A percentile compares a stretch with the other conserved stretches of the same genome.
phyloP scores from a whole-genome alignment of 371 early-diverging fungal genomes.

The Basidiobolus meristosporus region DNA sequence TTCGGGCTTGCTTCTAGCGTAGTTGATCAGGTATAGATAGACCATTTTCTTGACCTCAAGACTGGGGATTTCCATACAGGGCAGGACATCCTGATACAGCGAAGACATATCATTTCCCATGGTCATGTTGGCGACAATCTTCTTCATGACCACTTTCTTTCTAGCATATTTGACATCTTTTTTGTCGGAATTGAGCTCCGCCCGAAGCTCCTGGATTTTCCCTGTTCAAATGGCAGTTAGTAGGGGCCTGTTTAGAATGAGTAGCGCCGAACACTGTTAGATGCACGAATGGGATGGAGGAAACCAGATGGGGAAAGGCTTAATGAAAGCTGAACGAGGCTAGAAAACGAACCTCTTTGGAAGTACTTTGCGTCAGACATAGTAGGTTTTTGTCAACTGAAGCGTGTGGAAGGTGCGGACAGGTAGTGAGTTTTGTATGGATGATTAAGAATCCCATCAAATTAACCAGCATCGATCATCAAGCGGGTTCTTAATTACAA shows the following conservation, averaged over 20 bases:
- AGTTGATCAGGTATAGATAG: constrained; percentile 73
- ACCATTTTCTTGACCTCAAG: constrained; percentile 81
- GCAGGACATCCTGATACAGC: constrained; percentile 39
- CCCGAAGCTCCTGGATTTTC: constrained; percentile 86
- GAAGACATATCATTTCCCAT: constrained; percentile 75
- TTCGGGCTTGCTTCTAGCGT: constrained; percentile 68
- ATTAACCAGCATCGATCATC: no score
- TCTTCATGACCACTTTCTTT: constrained; percentile 82
- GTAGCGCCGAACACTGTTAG: neutral
- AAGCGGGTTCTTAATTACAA: no score
- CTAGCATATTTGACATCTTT: constrained; percentile 72
- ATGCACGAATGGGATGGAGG: neutral
- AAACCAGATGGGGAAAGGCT: neutral
- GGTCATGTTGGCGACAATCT: constrained; percentile 37
- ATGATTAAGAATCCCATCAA: neutral
- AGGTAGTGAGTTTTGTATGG: neutral
- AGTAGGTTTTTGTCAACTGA: no score
- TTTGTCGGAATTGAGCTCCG: constrained; percentile 79
- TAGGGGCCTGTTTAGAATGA: neutral
- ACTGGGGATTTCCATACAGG: constrained; percentile 28
- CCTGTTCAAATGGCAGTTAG: constrained; percentile 21
- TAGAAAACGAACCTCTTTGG: constrained; percentile 38
- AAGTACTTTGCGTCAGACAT: constrained; percentile 71
- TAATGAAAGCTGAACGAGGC: neutral
- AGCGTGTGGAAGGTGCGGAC: neutral